Evolutionary conservation across 331 rosid genomes (phyloP), one percentile per base, ranked within the genome.

Genomic region (Rhamnella rubrinervis): DNA sequence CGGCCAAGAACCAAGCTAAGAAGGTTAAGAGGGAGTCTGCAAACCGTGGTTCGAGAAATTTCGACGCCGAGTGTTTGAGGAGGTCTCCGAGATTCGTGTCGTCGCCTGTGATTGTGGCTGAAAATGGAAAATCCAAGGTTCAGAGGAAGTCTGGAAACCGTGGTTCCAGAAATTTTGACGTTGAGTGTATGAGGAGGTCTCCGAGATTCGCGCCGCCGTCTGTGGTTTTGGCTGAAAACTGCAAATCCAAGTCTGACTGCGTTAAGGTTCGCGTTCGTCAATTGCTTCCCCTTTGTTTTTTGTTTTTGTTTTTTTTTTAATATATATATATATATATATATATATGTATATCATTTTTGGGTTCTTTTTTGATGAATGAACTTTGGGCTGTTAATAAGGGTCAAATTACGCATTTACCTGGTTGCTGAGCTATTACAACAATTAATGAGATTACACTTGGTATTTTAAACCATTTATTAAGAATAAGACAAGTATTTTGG

Each of bases 161-260:
- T 40, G 75, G 21, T 55, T 17, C 20, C 17, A 7, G 53, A 55
- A 12, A 60, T 20, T 23, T 20, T 49, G 77, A 66, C 72, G 61
- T 73, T 4, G 25, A 3, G 21, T 26, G 21, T 40, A 18, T 60
- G 67, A 74, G 83, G 66, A 83, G 83, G 71, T 89, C 92, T 53
- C 77, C 81, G 12, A 61, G 80, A 20, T 44, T 77, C 49, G 12
- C 9, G 6, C 50, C 52, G 10, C 52, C 60, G 47, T 13, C 38
- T 19, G 40, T 79, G 10, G 61, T 28, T 55, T 70, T 35, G 40
- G 80, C 57, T 6, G 59, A 13, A 38, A 37, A 58, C 6, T 59
- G 40, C 2, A 7, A 17, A 4, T 26, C 8, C 18, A 67, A 55
- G 39, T 38, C 74, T 40, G 12, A 59, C n/a, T 53, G 19, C 8